Evolutionary conservation across 2,329 filamentous ascomycete species (phyloP).

Genomic region (Sporothrix protearum): DNA sequence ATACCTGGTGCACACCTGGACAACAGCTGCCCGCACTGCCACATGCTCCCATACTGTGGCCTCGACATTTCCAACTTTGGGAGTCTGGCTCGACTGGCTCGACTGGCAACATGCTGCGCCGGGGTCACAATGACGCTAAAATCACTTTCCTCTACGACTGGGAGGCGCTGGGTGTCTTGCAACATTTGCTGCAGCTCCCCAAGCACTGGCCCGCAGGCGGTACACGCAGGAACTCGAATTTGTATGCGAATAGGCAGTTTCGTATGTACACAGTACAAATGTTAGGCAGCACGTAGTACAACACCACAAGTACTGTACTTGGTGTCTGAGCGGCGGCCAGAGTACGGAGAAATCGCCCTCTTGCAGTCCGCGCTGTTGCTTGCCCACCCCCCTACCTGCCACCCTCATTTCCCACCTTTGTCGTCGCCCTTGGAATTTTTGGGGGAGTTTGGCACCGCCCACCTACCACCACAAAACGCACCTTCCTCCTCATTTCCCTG

Average conservation of each 20-base stretch:
- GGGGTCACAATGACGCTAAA: background rate
- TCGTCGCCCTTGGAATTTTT: constrained; percentile 22
- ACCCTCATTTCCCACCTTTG: constrained; percentile 22
- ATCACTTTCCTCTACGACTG: background rate
- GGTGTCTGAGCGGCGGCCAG: constrained; percentile 24
- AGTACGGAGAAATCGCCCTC: constrained; percentile 23
- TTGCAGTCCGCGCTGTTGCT: constrained; percentile 12
- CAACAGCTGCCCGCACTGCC: background rate
- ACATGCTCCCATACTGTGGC: background rate
- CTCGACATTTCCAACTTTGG: background rate
- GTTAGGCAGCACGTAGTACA: constrained; percentile 26
- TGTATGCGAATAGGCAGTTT: background rate
- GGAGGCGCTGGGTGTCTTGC: background rate
- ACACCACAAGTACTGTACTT: constrained; percentile 24
- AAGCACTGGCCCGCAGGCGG: background rate
- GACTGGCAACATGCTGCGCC: background rate
- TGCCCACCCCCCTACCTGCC: constrained; percentile 23
- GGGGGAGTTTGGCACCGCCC: constrained; percentile 30
- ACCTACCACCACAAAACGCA: constrained; percentile 29
- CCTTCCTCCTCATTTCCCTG: constrained; percentile 12
- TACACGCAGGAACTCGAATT: constrained; percentile 13
- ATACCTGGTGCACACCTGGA: background rate
- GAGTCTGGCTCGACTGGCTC: no score
- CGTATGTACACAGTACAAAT: constrained; percentile 27
- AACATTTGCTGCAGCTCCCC: background rate